Base-by-base conservation (phyloP, 2,329 filamentous ascomycete genomes). In the Neocatenulostroma microsporum region DNA sequence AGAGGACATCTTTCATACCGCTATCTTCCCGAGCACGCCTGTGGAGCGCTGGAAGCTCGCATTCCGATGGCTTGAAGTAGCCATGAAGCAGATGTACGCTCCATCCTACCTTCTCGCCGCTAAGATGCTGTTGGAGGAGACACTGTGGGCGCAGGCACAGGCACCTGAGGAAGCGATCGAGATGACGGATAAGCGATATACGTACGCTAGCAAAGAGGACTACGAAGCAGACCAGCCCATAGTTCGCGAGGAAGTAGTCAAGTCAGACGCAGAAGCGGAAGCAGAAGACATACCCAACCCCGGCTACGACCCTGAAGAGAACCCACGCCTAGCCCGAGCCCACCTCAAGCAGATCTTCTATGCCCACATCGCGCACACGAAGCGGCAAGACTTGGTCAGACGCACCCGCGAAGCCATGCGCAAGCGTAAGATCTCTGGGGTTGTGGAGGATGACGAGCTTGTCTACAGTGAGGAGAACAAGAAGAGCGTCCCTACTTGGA, bases 31-130 rank as follows among this genome's bases (percentile, higher is more conserved):
- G 6, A 24, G 26, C 7, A 50, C 45, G 12, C 53, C 53, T 3
- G 17, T 31, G 11, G 34, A 41, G 4, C 49, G 57, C 12, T 43
- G 44, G 9, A 19, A 34, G 12, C 31, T 61, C 18, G 57, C 55
- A 3, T 17, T 47, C 2, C 21, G 42, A 11, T 61, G 57, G 57
- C 44, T 58, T 6, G 21, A 42, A 3, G 20, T 49, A 12, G 49
- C 54, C 2, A 31, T 30, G 1, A 7, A 28, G 1, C 39, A 44
- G 18, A 17, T 9, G 3, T 59, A 56, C 34, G 50, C 55, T 10
- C 53, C 53, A 4, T 47, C 55, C 7, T 47, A 36, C 39, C 47
- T 61, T 3, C 34, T 46, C 11, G 15, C 35, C 10, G 55, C 57
- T 7, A 36, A 43, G 10, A 30, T 60, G 11, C 21, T 35, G 27